Conservation (phyloP, 345 rosid genomes). For the Rubroshorea leprosula region DNA sequence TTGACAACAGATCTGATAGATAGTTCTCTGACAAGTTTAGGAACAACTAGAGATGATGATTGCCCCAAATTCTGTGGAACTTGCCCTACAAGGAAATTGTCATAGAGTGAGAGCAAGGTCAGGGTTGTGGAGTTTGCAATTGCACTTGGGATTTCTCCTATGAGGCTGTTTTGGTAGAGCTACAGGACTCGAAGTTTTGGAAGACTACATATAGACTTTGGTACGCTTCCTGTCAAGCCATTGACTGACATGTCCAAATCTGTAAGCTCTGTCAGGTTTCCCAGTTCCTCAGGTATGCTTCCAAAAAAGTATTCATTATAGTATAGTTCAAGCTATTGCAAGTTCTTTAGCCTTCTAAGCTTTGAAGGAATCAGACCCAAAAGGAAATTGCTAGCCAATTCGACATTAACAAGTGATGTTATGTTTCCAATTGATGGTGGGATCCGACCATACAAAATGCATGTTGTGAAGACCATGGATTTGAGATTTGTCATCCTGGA, state of each 20-base stretch:
- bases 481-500: conserved; percentile 54
- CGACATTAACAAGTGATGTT: conserved; percentile 76
- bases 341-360: conserved; percentile 67
- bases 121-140: conserved; percentile 61
- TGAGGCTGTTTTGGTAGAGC: conserved; percentile 83
- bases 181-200: conserved; percentile 69
- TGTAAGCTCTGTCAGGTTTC: conserved; percentile 70
- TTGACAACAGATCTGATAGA: conserved; percentile 65
- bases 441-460: conserved; percentile 53
- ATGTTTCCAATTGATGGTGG: conserved; percentile 71
- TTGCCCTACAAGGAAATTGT: conserved; percentile 65
- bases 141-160: conserved; percentile 66
- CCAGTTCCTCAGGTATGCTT: conserved; percentile 70
- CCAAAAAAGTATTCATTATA: conserved; percentile 62
- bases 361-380: conserved; percentile 60
- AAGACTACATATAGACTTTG: conserved; percentile 67
- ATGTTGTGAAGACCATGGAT: conserved; percentile 58
- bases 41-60: conserved; percentile 44
- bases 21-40: conserved; percentile 80
- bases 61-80: conserved; percentile 62
- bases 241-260: conserved; percentile 90
- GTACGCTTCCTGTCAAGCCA: conserved; percentile 61
- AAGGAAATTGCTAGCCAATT: conserved; percentile 71
- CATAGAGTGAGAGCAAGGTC: conserved; percentile 57
- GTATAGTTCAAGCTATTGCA: conserved; percentile 71